Base-by-base conservation (phyloP, 306 rosid species). In the Alnus rubra region DNA sequence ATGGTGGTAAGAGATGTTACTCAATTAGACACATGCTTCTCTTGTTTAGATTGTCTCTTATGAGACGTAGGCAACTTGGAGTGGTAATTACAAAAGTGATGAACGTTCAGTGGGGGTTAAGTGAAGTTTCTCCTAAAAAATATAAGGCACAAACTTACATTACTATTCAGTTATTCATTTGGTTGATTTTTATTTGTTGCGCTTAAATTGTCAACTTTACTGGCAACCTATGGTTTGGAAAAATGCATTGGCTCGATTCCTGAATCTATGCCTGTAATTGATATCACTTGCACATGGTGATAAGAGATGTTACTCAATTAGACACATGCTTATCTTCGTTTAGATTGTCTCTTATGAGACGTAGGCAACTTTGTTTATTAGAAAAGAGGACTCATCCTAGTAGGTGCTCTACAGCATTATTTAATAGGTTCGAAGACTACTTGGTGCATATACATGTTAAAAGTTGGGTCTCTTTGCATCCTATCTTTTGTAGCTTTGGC, bases 401-500 rank as follows among this genome's bases (percentile, higher is more conserved):
- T 51, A 3, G 42, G 49, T 33, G 37, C 31, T 76, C 69, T 71
- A 76, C 47, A 39, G 13, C 31, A 18, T 47, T 30, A 45, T 82
- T 50, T 54, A 47, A 30, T 68, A 67, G 67, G 28, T 78, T 69
- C 30, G 10, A 16, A 52, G 48, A 54, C 7, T 45, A 79, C 52
- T 0, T 18, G 49, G 54, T 60, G 75, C 52, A 59, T 75, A 28
- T 55, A 28, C 75, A 39, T 76, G 31, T 83, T 78, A 19, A 19
- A 31, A 16, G 33, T 74, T 65, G 58, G 71, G 19, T 51, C 31
- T 71, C 44, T 23, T 52, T 52, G 42, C 53, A 52, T 81, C 56
- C 53, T 75, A 11, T 23, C 15, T 44, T 39, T 75, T 60, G 51
- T 84, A 45, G 64, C 35, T 51, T 60, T 19, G 5, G 44, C 19